phyloP scores from a whole-genome alignment of 2,329 filamentous ascomycete species.

The Aspergillus fructus region DNA sequence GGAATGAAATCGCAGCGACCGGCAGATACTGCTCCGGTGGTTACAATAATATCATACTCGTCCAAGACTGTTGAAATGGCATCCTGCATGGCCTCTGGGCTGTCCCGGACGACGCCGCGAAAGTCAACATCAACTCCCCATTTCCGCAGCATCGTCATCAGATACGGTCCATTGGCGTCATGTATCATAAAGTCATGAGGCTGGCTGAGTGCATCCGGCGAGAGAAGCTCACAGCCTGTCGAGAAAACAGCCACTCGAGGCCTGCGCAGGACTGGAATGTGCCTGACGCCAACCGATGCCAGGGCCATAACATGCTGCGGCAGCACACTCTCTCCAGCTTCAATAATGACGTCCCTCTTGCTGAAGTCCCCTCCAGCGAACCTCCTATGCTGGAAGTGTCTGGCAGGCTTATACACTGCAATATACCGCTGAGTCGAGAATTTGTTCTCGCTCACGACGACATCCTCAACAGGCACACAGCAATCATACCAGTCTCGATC shows the following conservation, averaged over 20 bases:
- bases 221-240: constrained; percentile 19
- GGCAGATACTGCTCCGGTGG: constrained; percentile 29
- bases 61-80: constrained; percentile 4
- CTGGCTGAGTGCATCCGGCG: background rate
- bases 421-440: constrained; percentile 9
- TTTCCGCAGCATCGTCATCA: constrained; percentile 16
- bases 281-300: constrained; percentile 19
- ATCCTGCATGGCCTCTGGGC: constrained; percentile 9
- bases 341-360: constrained; percentile 16
- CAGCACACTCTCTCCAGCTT: constrained; percentile 13
- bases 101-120: constrained; percentile 21
- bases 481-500: constrained; percentile 13
- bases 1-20: constrained; percentile 29
- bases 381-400: constrained; percentile 18
- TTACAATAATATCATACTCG: constrained; percentile 26
- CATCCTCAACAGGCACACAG: constrained; percentile 23
- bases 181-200: constrained; percentile 11
- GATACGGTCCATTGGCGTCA: constrained; percentile 28
- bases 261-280: constrained; percentile 16
- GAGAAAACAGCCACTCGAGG: constrained; percentile 20
- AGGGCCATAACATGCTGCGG: constrained; percentile 25
- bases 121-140: constrained; percentile 20
- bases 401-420: constrained; percentile 17
- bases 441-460: background rate
- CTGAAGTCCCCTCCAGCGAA: constrained; percentile 23